A percentile compares a stretch with the other conserved stretches of the same genome.
phyloP scores from a whole-genome alignment of 768 basidiomycete species.

The Rhodosporidiobolus odoratus region DNA sequence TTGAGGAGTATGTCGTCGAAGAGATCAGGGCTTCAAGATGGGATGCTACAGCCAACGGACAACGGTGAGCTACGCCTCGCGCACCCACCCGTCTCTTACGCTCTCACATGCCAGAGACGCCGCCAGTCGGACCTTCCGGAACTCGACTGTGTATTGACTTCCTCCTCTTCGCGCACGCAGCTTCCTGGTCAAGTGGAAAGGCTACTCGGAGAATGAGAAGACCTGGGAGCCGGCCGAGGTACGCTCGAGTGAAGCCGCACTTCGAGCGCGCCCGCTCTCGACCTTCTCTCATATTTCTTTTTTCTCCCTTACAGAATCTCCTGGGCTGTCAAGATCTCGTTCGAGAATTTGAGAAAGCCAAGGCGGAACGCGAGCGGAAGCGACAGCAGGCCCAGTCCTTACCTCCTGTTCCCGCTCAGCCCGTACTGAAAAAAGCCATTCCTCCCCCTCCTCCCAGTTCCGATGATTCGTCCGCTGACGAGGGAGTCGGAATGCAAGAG shows the following conservation, averaged over 20 bases:
- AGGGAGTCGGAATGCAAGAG: background rate
- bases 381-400: too few species aligned
- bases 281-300: too few species aligned
- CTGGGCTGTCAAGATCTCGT: slow-evolving; percentile 10
- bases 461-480: background rate
- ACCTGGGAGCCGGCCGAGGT: slow-evolving; percentile 28
- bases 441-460: background rate
- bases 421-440: background rate
- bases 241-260: background rate
- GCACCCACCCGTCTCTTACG: too few species aligned
- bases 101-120: too few species aligned
- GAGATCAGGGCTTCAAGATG: slow-evolving; percentile 14
- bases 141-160: too few species aligned
- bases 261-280: too few species aligned
- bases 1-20: slow-evolving; percentile 30
- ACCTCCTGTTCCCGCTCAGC: background rate
- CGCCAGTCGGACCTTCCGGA: too few species aligned
- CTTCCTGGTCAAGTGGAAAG: slow-evolving; percentile 33
- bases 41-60: background rate
- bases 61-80: background rate
- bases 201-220: slow-evolving; percentile 10
- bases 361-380: background rate
- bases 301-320: slow-evolving; percentile 16
- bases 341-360: background rate
- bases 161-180: background rate